Evolutionary conservation across 257 asterid species (phyloP).

Genomic region (Avicennia marina): DNA sequence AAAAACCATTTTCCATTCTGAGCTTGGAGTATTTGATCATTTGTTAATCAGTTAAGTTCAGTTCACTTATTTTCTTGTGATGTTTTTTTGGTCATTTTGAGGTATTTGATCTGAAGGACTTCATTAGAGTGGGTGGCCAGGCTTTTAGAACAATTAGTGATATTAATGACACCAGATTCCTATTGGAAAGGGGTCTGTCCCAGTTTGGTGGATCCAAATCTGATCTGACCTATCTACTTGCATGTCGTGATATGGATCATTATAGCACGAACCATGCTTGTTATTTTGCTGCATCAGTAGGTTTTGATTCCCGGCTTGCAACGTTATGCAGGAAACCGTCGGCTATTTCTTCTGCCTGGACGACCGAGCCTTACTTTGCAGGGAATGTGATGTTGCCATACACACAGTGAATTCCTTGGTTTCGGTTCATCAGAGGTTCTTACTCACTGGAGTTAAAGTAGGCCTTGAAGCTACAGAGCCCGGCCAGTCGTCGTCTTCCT

Average conservation of each 20-base stretch:
- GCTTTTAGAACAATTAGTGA: no score
- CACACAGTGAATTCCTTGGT: constrained; percentile 67
- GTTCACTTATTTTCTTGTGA: not conserved
- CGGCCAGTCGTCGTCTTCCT: constrained; percentile 40
- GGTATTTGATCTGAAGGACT: not conserved
- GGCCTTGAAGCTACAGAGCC: constrained; percentile 63
- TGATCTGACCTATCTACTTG: no score
- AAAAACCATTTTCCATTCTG: not conserved
- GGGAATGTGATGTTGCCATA: constrained; percentile 76
- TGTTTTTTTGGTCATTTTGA: not conserved
- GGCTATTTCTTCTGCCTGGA: constrained; percentile 95
- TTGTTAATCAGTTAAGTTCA: not conserved
- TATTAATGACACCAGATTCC: no score
- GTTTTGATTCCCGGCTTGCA: not conserved
- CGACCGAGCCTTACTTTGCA: constrained; percentile 89
- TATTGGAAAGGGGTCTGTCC: no score
- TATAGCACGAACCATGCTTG: not conserved
- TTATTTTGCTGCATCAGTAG: no score
- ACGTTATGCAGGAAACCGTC: constrained; percentile 57
- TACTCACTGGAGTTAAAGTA: constrained; percentile 87
- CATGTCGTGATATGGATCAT: no score
- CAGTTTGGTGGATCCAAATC: no score
- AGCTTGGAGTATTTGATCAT: not conserved
- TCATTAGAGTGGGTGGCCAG: not conserved
- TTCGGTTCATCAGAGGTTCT: constrained; percentile 73